A percentile compares a stretch with the other conserved stretches of the same genome.
Conservation (phyloP, 768 basidiomycete genomes). For the Boletus sensibilis region DNA sequence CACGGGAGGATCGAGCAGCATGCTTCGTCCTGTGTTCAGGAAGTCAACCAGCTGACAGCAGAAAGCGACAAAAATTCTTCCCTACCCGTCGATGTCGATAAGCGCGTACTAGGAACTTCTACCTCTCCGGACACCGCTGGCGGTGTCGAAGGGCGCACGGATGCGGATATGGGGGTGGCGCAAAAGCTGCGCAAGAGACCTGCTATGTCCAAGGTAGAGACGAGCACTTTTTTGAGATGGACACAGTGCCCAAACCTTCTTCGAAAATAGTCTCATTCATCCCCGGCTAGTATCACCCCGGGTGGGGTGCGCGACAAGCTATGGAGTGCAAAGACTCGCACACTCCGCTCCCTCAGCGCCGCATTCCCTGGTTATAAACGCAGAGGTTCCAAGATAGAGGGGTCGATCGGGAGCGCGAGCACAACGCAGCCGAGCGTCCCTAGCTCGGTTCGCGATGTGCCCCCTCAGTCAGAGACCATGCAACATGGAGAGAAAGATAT, state of each 20-base stretch:
- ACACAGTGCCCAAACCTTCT: background rate
- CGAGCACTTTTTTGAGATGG: background rate
- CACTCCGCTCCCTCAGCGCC: background rate
- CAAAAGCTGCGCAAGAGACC: background rate
- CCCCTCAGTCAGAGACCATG: background rate
- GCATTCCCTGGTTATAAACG: background rate
- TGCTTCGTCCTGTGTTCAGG: no score
- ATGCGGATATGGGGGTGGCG: no score
- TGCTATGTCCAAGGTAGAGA: background rate
- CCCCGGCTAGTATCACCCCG: background rate
- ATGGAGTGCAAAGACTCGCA: background rate
- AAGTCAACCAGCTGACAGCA: background rate
- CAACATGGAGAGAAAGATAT: background rate
- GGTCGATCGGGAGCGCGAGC: background rate
- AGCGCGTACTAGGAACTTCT: background rate
- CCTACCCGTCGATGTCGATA: background rate
- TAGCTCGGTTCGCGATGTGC: background rate
- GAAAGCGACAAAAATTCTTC: background rate
- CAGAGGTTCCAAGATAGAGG: no score
- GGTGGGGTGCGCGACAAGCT: background rate
- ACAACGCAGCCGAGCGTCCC: background rate
- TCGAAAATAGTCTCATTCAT: background rate
- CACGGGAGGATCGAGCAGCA: background rate
- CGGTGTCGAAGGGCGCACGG: background rate
- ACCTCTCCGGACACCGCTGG: background rate